Evolutionary conservation across 1,284 basidiomycete genomes (phyloP).

Genomic region (Ceratobasidium sp.): DNA sequence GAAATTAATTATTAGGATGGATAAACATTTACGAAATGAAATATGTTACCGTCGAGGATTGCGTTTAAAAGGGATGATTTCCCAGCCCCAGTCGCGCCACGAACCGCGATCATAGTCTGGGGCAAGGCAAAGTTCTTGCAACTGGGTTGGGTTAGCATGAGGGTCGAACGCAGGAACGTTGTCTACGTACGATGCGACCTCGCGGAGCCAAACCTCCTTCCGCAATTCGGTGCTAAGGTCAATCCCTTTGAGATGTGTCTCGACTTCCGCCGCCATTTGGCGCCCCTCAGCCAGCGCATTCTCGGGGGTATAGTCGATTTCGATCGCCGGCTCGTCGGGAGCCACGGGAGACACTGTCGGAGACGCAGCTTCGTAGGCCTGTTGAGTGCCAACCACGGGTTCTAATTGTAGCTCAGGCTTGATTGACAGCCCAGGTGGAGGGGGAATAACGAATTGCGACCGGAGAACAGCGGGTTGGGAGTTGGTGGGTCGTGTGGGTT

Average conservation of each 20-base stretch:
- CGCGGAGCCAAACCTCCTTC: conserved; percentile 64
- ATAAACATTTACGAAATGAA: not conserved
- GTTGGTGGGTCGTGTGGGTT: too few relatives aligned
- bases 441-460: too few relatives aligned
- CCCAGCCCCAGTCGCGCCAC: conserved; percentile 66
- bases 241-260: conserved; percentile 54
- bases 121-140: conserved; percentile 59
- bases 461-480: too few relatives aligned
- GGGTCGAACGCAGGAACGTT: not conserved
- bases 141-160: conserved; percentile 46
- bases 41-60: conserved; percentile 58
- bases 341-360: too few relatives aligned
- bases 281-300: conserved; percentile 58
- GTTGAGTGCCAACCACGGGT: not conserved
- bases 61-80: conserved; percentile 67
- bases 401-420: not conserved
- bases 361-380: too few relatives aligned
- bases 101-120: conserved; percentile 65
- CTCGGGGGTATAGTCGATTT: conserved; percentile 61
- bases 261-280: conserved; percentile 60
- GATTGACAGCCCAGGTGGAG: too few relatives aligned
- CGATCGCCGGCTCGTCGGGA: conserved; percentile 47
- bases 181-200: conserved; percentile 56
- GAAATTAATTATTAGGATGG: conserved; percentile 34
- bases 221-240: conserved; percentile 62